These are phyloP conservation scores for Zygosaccharomyces pseudobailii DNA, from an alignment of 1,139 yeast species.

Conservation along the genomic window DNA sequence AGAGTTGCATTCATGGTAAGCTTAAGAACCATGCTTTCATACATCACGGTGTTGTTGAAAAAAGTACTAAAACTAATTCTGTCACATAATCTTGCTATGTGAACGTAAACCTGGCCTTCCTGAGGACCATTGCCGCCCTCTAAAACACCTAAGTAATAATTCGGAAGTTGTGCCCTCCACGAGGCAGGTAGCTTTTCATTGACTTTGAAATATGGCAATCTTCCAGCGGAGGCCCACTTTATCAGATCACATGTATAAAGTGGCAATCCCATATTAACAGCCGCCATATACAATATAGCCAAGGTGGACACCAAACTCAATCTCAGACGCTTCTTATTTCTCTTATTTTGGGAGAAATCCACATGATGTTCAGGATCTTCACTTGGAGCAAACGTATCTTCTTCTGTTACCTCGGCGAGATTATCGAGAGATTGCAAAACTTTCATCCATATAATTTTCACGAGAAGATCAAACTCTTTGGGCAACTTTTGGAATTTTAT, in stretches of 20 bases:
- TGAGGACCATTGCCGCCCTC: slow-evolving; percentile 29
- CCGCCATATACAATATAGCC: slow-evolving; percentile 28
- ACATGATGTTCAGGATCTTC: slow-evolving; percentile 15
- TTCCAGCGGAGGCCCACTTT: slow-evolving; percentile 24
- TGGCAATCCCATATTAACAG: slow-evolving; percentile 27
- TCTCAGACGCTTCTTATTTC: slow-evolving; percentile 10
- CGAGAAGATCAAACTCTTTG: slow-evolving; percentile 39
- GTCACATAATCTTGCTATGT: slow-evolving; percentile 17
- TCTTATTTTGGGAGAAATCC: background rate
- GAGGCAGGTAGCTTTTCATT: slow-evolving; percentile 21
- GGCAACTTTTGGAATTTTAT: slow-evolving; percentile 35
- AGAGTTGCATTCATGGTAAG: slow-evolving; percentile 17
- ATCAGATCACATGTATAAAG: slow-evolving; percentile 26
- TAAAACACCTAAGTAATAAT: slow-evolving; percentile 26
- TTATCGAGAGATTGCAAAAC: slow-evolving; percentile 35
- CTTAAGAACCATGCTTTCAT: slow-evolving; percentile 22
- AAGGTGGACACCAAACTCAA: slow-evolving; percentile 24
- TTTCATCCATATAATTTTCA: slow-evolving; percentile 49
- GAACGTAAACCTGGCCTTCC: slow-evolving; percentile 21
- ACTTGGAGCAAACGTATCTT: slow-evolving; percentile 17
- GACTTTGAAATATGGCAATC: slow-evolving; percentile 27
- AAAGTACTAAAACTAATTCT: slow-evolving; percentile 13
- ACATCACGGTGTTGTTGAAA: slow-evolving; percentile 13
- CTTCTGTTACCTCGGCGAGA: slow-evolving; percentile 31
- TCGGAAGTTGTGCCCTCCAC: slow-evolving; percentile 30